These are phyloP conservation scores for Neurospora sp. DNA, from an alignment of 495 filamentous ascomycete genomes.

Conservation along the genomic window DNA sequence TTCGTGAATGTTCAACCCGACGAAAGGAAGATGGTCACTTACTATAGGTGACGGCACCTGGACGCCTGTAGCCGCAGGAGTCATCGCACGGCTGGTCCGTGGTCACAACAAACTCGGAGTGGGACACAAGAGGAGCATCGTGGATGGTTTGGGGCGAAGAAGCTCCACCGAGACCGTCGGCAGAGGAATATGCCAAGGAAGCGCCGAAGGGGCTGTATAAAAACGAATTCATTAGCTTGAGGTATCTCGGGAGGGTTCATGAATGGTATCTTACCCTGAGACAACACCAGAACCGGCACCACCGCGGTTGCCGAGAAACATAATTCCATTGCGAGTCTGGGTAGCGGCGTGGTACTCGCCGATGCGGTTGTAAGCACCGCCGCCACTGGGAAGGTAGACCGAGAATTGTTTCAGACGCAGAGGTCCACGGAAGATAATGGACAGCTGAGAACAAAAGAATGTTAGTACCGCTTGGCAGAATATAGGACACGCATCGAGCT, in stretches of 20 bases:
- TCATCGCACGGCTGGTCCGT: constrained; percentile 47
- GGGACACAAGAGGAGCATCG: constrained; percentile 42
- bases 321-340: constrained; percentile 43
- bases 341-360: constrained; percentile 48
- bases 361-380: constrained; percentile 12
- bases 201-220: constrained; percentile 44
- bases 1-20: too few relatives aligned
- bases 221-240: not conserved
- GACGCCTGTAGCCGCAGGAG: constrained; percentile 47
- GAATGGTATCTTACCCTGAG: constrained; percentile 33
- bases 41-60: constrained; percentile 47
- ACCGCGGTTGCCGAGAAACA: constrained; percentile 57
- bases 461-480: not conserved
- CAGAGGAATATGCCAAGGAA: constrained; percentile 50
- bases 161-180: constrained; percentile 39
- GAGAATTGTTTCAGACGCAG: constrained; percentile 51
- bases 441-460: constrained; percentile 37
- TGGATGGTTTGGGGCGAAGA: constrained; percentile 39
- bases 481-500: too few relatives aligned
- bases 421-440: constrained; percentile 61
- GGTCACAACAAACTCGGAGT: constrained; percentile 52
- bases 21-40: accelerated
- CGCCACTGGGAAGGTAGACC: constrained; percentile 41
- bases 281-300: constrained; percentile 49
- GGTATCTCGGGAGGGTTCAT: not conserved